Evolutionary conservation across 306 rosid species (phyloP).

Genomic region (Quillaja saponaria): DNA sequence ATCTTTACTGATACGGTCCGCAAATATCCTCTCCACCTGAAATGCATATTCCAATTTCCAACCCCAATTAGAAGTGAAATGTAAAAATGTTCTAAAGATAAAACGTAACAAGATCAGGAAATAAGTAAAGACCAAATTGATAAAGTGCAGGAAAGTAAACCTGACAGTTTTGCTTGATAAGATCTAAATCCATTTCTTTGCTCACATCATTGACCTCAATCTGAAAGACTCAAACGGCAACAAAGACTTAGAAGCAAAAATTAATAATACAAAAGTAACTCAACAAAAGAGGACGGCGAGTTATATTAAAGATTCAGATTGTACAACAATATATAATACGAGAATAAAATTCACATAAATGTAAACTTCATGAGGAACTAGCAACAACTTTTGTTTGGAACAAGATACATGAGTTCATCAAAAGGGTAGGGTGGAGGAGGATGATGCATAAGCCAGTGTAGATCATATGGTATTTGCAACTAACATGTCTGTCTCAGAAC

Average conservation of each 20-base stretch:
- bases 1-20: conserved; percentile 84
- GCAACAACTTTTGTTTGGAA: no score
- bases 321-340: no score
- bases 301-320: no score
- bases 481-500: no score
- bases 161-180: conserved; percentile 98
- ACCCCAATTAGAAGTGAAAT: conserved; percentile 24
- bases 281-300: no score
- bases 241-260: conserved; percentile 22
- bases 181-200: conserved; percentile 99
- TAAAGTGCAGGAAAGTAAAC: conserved; percentile 44
- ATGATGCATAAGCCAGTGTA: no score
- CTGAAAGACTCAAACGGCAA: conserved; percentile 40
- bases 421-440: no score
- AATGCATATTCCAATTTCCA: conserved; percentile 17
- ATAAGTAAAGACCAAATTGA: conserved; percentile 11
- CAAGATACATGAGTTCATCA: no score
- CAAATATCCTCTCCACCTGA: conserved; percentile 92
- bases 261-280: background rate
- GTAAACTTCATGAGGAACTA: background rate
- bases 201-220: conserved; percentile 98
- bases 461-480: no score
- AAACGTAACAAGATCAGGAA: conserved; percentile 6
- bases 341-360: background rate
- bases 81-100: background rate